These are phyloP conservation scores for Mytilinidion resinicola DNA, from an alignment of 495 filamentous ascomycete genomes.

Conservation along the genomic window DNA sequence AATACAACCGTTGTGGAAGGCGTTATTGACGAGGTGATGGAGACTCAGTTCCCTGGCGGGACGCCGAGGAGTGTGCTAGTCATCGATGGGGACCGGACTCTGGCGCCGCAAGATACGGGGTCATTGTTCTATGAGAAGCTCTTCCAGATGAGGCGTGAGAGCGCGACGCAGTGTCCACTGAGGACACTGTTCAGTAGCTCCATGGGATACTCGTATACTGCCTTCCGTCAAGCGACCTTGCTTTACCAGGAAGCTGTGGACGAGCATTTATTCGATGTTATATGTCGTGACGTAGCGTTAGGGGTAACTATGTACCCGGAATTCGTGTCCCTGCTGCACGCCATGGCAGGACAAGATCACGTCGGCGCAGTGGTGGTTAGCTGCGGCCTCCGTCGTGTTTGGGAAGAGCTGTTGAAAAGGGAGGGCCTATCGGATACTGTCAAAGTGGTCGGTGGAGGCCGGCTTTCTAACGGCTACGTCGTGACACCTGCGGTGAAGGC, in stretches of 20 bases:
- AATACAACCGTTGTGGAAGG: slow-evolving; percentile 39
- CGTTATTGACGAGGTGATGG: slow-evolving; percentile 39
- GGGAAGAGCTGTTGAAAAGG: slow-evolving; percentile 49
- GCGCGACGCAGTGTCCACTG: slow-evolving; percentile 31
- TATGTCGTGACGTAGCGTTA: slow-evolving; percentile 46
- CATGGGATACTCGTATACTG: slow-evolving; percentile 49
- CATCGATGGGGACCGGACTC: slow-evolving; percentile 54
- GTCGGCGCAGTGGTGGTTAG: slow-evolving; percentile 52
- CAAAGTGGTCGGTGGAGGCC: slow-evolving; percentile 52
- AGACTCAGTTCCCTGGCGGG: background rate
- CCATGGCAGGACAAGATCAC: slow-evolving; percentile 34
- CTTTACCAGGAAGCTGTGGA: slow-evolving; percentile 47
- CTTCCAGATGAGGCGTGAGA: slow-evolving; percentile 2
- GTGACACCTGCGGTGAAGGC: slow-evolving; percentile 51
- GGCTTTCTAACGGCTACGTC: slow-evolving; percentile 45
- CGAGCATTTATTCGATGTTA: slow-evolving; percentile 42
- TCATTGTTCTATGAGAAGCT: slow-evolving; percentile 45
- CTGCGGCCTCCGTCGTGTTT: slow-evolving; percentile 51
- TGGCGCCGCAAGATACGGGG: slow-evolving; percentile 51
- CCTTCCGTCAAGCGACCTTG: slow-evolving; percentile 52
- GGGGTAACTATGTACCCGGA: slow-evolving; percentile 46
- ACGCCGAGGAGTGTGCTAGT: slow-evolving; percentile 45
- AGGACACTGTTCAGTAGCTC: slow-evolving; percentile 46
- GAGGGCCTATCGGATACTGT: slow-evolving; percentile 43
- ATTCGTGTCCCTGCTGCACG: slow-evolving; percentile 42